These are phyloP conservation scores for Leptographium flavum DNA, from an alignment of 2,329 filamentous ascomycete genomes.

Conservation along the genomic window DNA sequence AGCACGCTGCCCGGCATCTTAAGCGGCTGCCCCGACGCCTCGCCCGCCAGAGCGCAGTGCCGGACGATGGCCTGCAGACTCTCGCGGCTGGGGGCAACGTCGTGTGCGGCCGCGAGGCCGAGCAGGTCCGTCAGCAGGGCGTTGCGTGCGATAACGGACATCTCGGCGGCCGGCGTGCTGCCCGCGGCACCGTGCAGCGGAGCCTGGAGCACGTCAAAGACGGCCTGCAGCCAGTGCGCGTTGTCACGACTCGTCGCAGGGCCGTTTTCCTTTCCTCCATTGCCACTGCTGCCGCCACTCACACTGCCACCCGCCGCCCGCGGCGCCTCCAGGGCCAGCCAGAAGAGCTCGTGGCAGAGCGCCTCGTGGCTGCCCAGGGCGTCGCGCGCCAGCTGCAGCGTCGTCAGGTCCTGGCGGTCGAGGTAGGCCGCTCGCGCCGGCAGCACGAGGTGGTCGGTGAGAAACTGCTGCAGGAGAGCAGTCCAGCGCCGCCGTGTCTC, in stretches of 20 bases:
- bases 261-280: constrained; percentile 16
- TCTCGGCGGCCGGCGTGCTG: not conserved
- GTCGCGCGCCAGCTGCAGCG: not conserved
- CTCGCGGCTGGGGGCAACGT: constrained; percentile 20
- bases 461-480: constrained; percentile 30
- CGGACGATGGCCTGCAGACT: constrained; percentile 28
- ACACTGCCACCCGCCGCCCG: constrained; percentile 18
- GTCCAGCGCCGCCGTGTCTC: constrained; percentile 26
- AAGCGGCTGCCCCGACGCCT: not conserved
- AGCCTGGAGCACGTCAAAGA: constrained; percentile 19
- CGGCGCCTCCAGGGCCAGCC: constrained; percentile 21
- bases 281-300: constrained; percentile 23
- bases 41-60: constrained; percentile 23
- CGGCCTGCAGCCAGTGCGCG: constrained; percentile 25
- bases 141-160: not conserved
- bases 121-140: constrained; percentile 18
- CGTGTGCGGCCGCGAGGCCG: constrained; percentile 17
- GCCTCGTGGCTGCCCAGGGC: constrained; percentile 10
- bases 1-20: not conserved
- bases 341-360: constrained; percentile 30
- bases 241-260: constrained; percentile 19
- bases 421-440: constrained; percentile 34
- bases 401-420: constrained; percentile 20
- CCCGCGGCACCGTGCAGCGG: constrained; percentile 11
- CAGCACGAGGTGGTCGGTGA: constrained; percentile 35